phyloP scores from a whole-genome alignment of 2,329 filamentous ascomycete genomes.

The Neofusicoccum parvum region DNA sequence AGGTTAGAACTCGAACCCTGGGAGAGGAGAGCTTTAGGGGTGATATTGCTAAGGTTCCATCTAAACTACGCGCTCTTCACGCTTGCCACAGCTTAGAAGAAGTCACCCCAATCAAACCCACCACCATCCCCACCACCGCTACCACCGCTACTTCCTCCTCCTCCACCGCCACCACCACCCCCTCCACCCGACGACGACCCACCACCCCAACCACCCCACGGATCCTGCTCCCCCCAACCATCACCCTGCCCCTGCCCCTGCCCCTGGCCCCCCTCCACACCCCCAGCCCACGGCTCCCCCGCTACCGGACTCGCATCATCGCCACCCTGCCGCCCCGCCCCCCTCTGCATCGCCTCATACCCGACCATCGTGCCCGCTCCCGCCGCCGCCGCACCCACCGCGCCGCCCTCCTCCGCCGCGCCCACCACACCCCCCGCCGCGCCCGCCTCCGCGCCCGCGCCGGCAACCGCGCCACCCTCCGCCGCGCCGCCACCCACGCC shows the following conservation, averaged over 20 bases:
- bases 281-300: constrained; percentile 31
- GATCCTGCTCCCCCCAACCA: constrained; percentile 32
- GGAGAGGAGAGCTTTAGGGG: neutral
- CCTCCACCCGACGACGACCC: constrained; percentile 3
- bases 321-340: constrained; percentile 36
- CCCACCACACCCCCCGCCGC: constrained; percentile 41
- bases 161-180: neutral
- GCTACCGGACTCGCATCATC: constrained; percentile 37
- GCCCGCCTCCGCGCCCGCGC: constrained; percentile 25
- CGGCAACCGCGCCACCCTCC: constrained; percentile 42
- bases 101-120: neutral
- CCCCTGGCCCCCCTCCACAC: constrained; percentile 20
- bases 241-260: constrained; percentile 25
- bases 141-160: neutral
- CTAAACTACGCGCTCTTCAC: no score
- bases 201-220: constrained; percentile 26
- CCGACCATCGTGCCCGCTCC: constrained; percentile 64
- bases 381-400: constrained; percentile 21
- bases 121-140: neutral
- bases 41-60: neutral
- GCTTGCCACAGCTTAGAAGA: neutral
- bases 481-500: constrained; percentile 41
- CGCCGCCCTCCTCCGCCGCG: constrained; percentile 41
- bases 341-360: constrained; percentile 64
- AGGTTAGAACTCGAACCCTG: no score